Evolutionary conservation across 768 basidiomycete species (phyloP).

Genomic region (Collybia mongolica): DNA sequence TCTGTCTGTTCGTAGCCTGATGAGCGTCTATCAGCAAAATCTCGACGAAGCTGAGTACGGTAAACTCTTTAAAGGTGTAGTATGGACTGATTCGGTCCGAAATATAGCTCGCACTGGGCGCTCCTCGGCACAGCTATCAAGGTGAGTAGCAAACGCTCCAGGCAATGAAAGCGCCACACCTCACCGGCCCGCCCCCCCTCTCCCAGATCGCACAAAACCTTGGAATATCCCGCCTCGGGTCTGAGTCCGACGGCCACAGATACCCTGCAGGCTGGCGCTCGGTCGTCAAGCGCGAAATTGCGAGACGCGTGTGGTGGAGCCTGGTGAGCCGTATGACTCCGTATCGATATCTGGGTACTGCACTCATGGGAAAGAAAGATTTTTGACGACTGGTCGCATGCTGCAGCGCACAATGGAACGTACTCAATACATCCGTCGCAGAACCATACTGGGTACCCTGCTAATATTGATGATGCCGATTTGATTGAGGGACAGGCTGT

Average conservation of each 20-base stretch:
- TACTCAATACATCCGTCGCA: constrained; percentile 25
- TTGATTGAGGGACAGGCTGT: constrained; percentile 16
- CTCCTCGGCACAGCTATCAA: constrained; percentile 24
- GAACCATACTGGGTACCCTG: constrained; percentile 24
- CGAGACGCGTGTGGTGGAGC: constrained; percentile 23
- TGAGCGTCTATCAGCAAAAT: constrained; percentile 27
- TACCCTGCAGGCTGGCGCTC: constrained; percentile 22
- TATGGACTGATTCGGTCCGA: background rate
- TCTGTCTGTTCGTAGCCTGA: no score
- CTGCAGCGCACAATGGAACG: constrained; percentile 22
- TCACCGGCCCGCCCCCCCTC: background rate
- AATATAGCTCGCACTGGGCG: constrained; percentile 21
- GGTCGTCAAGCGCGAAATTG: constrained; percentile 22
- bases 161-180: background rate
- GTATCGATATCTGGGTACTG: no score
- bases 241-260: constrained; percentile 16
- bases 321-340: constrained; percentile 13
- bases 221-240: constrained; percentile 24
- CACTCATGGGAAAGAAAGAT: constrained; percentile 9
- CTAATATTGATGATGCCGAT: constrained; percentile 23
- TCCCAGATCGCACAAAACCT: constrained; percentile 24
- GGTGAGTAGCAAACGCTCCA: constrained; percentile 7
- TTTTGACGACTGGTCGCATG: constrained; percentile 26
- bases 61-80: background rate
- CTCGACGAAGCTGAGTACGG: constrained; percentile 24